Base-by-base conservation (phyloP, 805 yeast genomes). In the Cyberlindnera meyerae region DNA sequence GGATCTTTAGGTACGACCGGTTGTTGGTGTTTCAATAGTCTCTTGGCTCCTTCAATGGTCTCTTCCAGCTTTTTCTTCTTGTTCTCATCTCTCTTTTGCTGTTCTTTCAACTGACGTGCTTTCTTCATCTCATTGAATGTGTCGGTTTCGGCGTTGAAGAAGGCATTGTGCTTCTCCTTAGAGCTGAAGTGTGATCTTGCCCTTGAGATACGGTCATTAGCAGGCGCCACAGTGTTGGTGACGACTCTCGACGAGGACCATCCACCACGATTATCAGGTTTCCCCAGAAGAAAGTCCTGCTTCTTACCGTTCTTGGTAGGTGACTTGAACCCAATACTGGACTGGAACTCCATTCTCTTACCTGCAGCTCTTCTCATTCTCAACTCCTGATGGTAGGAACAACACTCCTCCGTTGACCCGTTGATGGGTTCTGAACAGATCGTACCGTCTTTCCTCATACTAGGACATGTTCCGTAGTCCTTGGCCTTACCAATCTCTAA, bases 301-400 rank as follows among this genome's bases (percentile, higher is more conserved):
- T 52, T 62, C 18, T 49, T 52, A 13, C 71, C 75, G 29, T 66
- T 65, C n/a, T 34, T 34, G 5, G 88, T 79, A 27, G 49, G 48
- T 6, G 86, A 72, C 48, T 77, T 70, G 59, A 75, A 57, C 39
- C 77, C 60, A 41, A 71, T 65, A 42, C 75, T 62, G 12, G 83
- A 74, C 57, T 77, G 83, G 36, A 90, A 65, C 56, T 89, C 97
- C 66, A 86, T 73, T 43, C 97, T 65, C 43, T 73, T 69, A n/a
- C 78, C 69, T 15, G 75, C 71, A 0, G 73, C 58, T 30, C 66
- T 66, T 29, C 71, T 68, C 37, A 76, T 64, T 29, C 74, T 67
- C 32, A 68, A 47, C 43, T 85, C 90, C 13, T 71, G 64, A 52
- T 89, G 97, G 49, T 63, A 86, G 11, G 76, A 77, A 58, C 97